phyloP scores from a whole-genome alignment of 1,284 basidiomycete genomes.

The Malassezia restricta region DNA sequence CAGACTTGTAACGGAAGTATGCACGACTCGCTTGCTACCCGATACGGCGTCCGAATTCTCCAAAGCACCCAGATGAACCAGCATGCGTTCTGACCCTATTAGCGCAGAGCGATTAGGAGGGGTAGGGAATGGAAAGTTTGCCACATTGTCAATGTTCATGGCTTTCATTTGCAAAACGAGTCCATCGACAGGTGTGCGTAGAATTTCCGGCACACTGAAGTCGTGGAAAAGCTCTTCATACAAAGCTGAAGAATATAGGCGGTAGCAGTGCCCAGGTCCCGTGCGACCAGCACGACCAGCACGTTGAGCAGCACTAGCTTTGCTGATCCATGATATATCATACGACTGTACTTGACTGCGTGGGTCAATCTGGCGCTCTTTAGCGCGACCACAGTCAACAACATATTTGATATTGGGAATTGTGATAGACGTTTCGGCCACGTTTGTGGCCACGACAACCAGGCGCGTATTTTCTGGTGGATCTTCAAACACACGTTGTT shows the following conservation, averaged over 20 bases:
- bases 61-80: constrained; percentile 69
- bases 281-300: constrained; percentile 65
- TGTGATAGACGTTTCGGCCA: constrained; percentile 66
- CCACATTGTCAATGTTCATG: constrained; percentile 93
- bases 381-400: constrained; percentile 63
- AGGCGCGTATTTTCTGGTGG: constrained; percentile 58
- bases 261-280: constrained; percentile 66
- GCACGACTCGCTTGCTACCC: constrained; percentile 25
- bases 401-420: constrained; percentile 67
- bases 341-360: constrained; percentile 59
- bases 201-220: constrained; percentile 81
- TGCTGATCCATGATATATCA: constrained; percentile 63
- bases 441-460: constrained; percentile 64
- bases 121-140: constrained; percentile 97
- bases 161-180: constrained; percentile 97
- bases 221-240: constrained; percentile 82
- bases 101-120: constrained; percentile 73
- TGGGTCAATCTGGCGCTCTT: constrained; percentile 64
- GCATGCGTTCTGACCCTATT: constrained; percentile 66
- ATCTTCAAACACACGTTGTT: constrained; percentile 61
- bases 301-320: constrained; percentile 62
- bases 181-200: constrained; percentile 91
- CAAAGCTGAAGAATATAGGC: constrained; percentile 61
- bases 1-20: constrained; percentile 61
- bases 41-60: constrained; percentile 49